Percentiles rank a stretch among this genome's conserved stretches.
Conservation (phyloP, 1,139 yeast genomes). For the Pichia sp. region DNA sequence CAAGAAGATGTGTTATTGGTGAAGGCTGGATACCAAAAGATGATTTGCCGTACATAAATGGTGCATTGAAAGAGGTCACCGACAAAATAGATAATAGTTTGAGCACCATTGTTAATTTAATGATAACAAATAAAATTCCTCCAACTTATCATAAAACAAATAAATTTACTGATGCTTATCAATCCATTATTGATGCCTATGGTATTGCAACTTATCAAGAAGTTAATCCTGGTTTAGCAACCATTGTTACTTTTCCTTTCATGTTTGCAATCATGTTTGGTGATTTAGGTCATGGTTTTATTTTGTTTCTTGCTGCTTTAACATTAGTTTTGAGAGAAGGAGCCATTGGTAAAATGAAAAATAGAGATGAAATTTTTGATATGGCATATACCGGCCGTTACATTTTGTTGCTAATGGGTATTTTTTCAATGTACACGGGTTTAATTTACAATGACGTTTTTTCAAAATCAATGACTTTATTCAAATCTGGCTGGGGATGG, state of each 20-base stretch:
- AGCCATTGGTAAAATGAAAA: constrained; percentile 53
- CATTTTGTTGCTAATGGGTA: constrained; percentile 83
- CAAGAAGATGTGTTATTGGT: constrained; percentile 85
- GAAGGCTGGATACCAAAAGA: constrained; percentile 82
- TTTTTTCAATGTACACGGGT: constrained; percentile 91
- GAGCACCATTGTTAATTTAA: constrained; percentile 74
- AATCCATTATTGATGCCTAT: constrained; percentile 88
- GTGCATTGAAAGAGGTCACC: constrained; percentile 50
- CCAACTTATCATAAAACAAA: constrained; percentile 92
- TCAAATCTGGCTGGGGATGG: constrained; percentile 89
- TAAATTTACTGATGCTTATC: constrained; percentile 89
- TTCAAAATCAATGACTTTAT: constrained; percentile 81
- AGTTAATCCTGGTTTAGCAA: constrained; percentile 92
- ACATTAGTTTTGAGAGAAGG: constrained; percentile 65
- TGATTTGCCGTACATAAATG: constrained; percentile 41
- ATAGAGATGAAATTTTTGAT: constrained; percentile 88
- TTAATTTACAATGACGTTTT: constrained; percentile 87
- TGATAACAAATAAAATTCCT: constrained; percentile 77
- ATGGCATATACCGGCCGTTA: constrained; percentile 95
- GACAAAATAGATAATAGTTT: constrained; percentile 50
- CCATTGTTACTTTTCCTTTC: constrained; percentile 93
- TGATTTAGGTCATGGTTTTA: constrained; percentile 91
- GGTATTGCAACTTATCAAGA: constrained; percentile 93
- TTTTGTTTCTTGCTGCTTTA: constrained; percentile 67
- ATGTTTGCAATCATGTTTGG: constrained; percentile 99